Base-by-base conservation (phyloP, 441 rosid genomes). In the Populus hybrid region DNA sequence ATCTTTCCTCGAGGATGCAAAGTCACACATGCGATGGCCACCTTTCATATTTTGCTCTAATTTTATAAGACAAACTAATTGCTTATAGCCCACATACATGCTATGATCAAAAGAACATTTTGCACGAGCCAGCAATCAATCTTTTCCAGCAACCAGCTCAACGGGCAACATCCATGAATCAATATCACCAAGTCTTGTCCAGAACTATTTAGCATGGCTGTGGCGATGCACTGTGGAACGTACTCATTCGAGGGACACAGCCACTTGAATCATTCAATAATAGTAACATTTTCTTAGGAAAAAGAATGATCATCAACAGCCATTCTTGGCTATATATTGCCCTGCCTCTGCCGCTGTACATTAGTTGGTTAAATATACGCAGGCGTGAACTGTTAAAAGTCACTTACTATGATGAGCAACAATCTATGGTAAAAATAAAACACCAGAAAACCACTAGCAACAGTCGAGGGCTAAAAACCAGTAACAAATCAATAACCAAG, bases 31-130 rank as follows among this genome's bases (percentile, higher is more conserved):
- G 28, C 20, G 35, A 24, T 18, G 23, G 16, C 40, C 6, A 9
- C 9, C 31, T 42, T 66, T 42, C n/a, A 28, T 26, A 21, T 18
- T 8, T 3, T 64, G 72, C 29, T 68, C 33, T n/a, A 20, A 38
- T 75, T 75, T 68, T 45, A 36, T 14, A n/a, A 33, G 64, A 68
- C 72, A 53, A 66, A 42, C 35, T 75, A 45, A 50, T 50, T 50
- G 65, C 21, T 14, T 29, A 50, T 31, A 21, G 63, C 72, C 78
- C 72, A 12, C 56, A 45, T 23, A n/a, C 63, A 33, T 50, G 8
- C 40, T 68, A 24, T 70, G 20, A 69, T 53, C 8, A 16, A 16
- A 69, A 38, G 42, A 61, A 61, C 74, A 56, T 38, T 70, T 61
- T 38, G 69, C 36, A 69, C 24, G 40, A 68, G 18, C 29, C 50